phyloP scores from a whole-genome alignment of 768 basidiomycete species.

The Leccinum obscurum region DNA sequence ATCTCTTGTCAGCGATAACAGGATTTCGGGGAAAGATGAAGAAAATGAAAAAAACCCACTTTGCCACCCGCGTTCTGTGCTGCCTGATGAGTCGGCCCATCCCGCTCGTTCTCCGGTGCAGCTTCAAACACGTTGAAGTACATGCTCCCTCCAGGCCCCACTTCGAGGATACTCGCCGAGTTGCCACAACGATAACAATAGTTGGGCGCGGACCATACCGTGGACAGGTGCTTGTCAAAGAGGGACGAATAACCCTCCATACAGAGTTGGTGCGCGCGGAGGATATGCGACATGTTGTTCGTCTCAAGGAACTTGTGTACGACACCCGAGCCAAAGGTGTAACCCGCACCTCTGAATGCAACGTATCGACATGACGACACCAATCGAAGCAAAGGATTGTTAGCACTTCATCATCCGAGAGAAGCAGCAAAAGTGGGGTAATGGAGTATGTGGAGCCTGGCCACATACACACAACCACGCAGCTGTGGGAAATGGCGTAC shows the following conservation, averaged over 20 bases:
- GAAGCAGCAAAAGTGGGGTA: conserved; percentile 12
- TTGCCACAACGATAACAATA: conserved; percentile 99
- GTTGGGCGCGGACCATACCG: conserved; percentile 98
- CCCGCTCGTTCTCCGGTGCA: conserved; percentile 95
- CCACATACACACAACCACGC: conserved; percentile 7
- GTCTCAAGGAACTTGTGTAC: conserved; percentile 96
- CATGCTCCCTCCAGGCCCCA: conserved; percentile 83
- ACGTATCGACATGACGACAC: conserved; percentile 1
- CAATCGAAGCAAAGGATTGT: conserved; percentile 7
- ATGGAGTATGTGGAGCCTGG: conserved; percentile 10
- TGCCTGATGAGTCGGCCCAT: conserved; percentile 81
- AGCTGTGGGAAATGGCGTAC: conserved; percentile 27
- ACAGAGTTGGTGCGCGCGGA: conserved; percentile 97
- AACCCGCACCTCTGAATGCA: conserved; percentile 82
- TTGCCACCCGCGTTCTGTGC: conserved; percentile 71
- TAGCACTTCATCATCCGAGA: conserved; percentile 10
- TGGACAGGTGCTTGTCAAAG: conserved; percentile 92
- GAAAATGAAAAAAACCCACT: conserved; percentile 41
- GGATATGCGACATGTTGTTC: conserved; percentile 95
- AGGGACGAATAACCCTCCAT: conserved; percentile 99
- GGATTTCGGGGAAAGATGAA: neutral
- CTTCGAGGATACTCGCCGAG: conserved; percentile 93
- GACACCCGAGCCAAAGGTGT: conserved; percentile 97
- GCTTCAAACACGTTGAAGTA: conserved; percentile 99
- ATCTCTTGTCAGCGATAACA: neutral